Evolutionary conservation across 106 monocot species (phyloP).

Genomic region (Allium cepa): DNA sequence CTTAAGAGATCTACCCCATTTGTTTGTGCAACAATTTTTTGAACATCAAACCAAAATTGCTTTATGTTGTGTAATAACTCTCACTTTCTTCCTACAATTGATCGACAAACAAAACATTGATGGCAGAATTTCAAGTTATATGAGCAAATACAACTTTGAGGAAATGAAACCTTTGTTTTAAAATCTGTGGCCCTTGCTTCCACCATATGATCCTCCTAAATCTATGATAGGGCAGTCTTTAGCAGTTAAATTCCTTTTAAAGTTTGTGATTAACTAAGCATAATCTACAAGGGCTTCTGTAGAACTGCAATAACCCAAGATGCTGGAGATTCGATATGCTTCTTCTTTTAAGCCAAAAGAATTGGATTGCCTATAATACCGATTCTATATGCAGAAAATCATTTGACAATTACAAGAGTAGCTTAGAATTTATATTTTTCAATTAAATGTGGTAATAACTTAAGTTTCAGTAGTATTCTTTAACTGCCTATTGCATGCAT

Average conservation of each 20-base stretch:
- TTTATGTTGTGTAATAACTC: conserved; percentile 17
- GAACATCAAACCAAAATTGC: conserved; percentile 18
- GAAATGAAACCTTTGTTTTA: not conserved
- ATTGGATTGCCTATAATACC: too few species aligned
- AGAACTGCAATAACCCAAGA: conserved; percentile 24
- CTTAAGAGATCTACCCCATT: conserved; percentile 12
- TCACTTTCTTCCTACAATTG: conserved; percentile 18
- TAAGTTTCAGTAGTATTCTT: too few species aligned
- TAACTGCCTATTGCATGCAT: too few species aligned
- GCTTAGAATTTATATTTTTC: too few species aligned
- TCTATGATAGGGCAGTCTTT: conserved; percentile 16
- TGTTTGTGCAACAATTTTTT: not conserved
- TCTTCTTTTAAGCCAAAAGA: not conserved
- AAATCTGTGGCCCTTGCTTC: conserved; percentile 10
- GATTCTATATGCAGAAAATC: too few species aligned
- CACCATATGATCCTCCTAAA: conserved; percentile 23
- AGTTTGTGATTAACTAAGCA: conserved; percentile 12
- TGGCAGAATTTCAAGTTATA: not conserved
- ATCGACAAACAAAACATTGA: conserved; percentile 13
- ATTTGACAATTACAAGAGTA: too few species aligned
- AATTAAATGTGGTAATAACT: too few species aligned
- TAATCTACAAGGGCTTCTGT: conserved; percentile 28
- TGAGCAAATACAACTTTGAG: not conserved
- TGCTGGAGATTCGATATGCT: conserved; percentile 17
- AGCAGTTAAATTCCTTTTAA: conserved; percentile 21